Base-by-base conservation (phyloP, 805 yeast genomes). In the Lachancea lanzarotensis region DNA sequence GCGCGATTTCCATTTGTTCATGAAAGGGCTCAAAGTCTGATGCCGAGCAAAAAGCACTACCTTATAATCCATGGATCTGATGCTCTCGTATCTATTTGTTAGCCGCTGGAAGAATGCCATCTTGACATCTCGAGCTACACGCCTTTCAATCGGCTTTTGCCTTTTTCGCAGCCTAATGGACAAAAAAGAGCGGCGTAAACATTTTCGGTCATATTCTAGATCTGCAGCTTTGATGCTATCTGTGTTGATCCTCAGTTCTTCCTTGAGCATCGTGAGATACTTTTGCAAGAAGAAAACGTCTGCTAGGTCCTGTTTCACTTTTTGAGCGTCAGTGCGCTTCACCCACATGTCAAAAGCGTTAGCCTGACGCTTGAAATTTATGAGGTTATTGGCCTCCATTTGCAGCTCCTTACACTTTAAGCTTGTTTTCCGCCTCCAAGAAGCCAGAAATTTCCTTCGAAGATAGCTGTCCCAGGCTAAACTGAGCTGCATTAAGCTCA, bases 211-310 rank as follows among this genome's bases (percentile, higher is more conserved):
- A 22, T 13, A 26, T 3, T 15, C n/a, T 13, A 8, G 38, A 9
- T 32, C 11, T 4, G 43, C 43, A 7, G 20, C 12, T 3, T 31
- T 16, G 37, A 25, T 12, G 10, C 12, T 7, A 18, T 20, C 25
- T 10, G 20, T n/a, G 15, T 15, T 16, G 3, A 10, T 4, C n/a
- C 15, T 6, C 18, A 15, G 8, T 2, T 17, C 32, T 20, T 35
- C 17, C 15, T 26, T 22, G 11, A 59, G 32, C 18, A 37, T 48
- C 29, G 36, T 43, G 22, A 56, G 50, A 25, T 44, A 27, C 22
- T 51, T 48, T 29, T 57, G 52, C 13, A 53, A 37, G n/a, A 59
- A 52, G 31, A 51, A 56, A 22, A 48, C 54, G 42, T 58, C 56
- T 3, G 64, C 62, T 0, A 59, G 40, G 8, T 45, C 42, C n/a